Evolutionary conservation across 208 protist genomes (phyloP), one percentile per base, ranked within the genome.

Genomic region (Trypanosoma scelopori): DNA sequence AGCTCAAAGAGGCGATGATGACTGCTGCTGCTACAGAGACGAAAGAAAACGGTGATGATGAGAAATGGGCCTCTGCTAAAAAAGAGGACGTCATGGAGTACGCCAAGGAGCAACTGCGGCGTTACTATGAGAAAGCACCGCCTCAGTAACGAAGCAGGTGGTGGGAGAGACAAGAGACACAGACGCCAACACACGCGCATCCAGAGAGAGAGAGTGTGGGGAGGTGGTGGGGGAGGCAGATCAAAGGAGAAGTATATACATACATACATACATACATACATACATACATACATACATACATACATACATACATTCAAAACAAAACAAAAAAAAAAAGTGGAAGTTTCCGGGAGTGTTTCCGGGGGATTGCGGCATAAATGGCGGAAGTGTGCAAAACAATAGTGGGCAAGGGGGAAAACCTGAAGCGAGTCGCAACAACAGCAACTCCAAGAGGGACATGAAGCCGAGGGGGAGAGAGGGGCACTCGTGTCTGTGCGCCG

Each of bases 41-140:
- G 61, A 45, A 30, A 0, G 30, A 49, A n/a, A 42, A 25, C 13
- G 56, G 64, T 13, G 65, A 39, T 20, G 32, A 45, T 15, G 18
- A 65, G 2, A 27, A 55, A n/a, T n/a, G n/a, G n/a, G n/a, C n/a
- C n/a, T n/a, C n/a, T n/a, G n/a, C n/a, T n/a, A n/a, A n/a, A n/a
- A n/a, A n/a, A n/a, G n/a, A n/a, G 6, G 43, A 56, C 16, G n/a
- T 82, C 30, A 28, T 90, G 69, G 70, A 70, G 53, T 87, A 87
- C 52, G 75, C 84, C n/a, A 86, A 82, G 55, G 72, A 83, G 37
- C 67, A 79, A 50, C 65, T 90, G 7, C 47, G 65, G 11, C 51
- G 55, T 25, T 58, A 58, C 41, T 88, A 88, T 52, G 74, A 82
- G 22, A 56, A 35, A 25, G 77, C 81, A 0, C 60, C 74, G 16